Conservation (phyloP, 2,329 filamentous ascomycete species). For the Cercospora brassicicola region DNA sequence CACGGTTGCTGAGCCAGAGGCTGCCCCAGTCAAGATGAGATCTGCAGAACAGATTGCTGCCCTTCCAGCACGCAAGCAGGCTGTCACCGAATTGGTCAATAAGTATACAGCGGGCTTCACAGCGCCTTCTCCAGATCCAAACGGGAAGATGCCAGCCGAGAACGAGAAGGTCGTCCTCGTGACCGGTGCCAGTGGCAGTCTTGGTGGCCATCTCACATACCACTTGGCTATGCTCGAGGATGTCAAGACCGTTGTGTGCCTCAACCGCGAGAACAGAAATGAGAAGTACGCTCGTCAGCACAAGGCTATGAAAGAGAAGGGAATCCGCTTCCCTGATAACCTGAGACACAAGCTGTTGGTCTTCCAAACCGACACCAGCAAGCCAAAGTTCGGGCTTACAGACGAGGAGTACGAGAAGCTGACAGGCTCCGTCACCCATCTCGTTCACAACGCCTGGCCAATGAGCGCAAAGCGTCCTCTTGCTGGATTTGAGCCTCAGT, state of each 20-base stretch:
- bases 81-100: slow-evolving; percentile 29
- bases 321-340: slow-evolving; percentile 24
- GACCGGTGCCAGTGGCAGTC: slow-evolving; percentile 38
- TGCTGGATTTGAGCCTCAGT: slow-evolving; percentile 53
- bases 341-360: slow-evolving; percentile 47
- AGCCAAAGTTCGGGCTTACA: slow-evolving; percentile 52
- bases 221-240: slow-evolving; percentile 32
- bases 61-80: slow-evolving; percentile 18
- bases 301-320: slow-evolving; percentile 33
- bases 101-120: slow-evolving; percentile 31
- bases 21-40: background rate
- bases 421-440: slow-evolving; percentile 47
- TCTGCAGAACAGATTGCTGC: background rate
- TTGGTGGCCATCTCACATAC: slow-evolving; percentile 43
- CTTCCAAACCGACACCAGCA: slow-evolving; percentile 51
- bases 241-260: slow-evolving; percentile 45
- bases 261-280: slow-evolving; percentile 46
- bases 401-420: slow-evolving; percentile 43
- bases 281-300: slow-evolving; percentile 40
- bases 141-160: background rate
- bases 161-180: slow-evolving; percentile 38
- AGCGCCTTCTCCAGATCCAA: background rate
- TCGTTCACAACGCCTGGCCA: slow-evolving; percentile 57
- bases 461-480: slow-evolving; percentile 57
- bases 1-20: background rate